Evolutionary conservation across 371 early-diverging fungal species (phyloP).

Genomic region (Capillidium rhysosporum): DNA sequence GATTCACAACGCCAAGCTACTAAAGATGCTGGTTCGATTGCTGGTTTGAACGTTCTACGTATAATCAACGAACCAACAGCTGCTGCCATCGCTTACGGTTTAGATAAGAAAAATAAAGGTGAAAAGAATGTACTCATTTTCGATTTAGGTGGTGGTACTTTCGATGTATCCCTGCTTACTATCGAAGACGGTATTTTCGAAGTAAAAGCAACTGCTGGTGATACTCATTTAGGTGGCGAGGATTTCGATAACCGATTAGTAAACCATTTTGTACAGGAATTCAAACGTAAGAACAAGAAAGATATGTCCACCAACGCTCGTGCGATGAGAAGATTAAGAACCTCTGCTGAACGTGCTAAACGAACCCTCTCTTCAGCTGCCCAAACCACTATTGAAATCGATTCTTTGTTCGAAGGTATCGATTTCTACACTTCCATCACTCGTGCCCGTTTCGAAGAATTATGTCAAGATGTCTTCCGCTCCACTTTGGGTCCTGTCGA

Average conservation of each 20-base stretch:
- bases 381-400: too few species aligned
- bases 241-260: too few species aligned
- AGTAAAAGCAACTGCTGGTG: too few species aligned
- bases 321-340: constrained; percentile 89
- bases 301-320: constrained; percentile 66
- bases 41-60: constrained; percentile 91
- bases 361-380: constrained; percentile 84
- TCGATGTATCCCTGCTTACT: too few species aligned
- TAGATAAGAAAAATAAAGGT: constrained; percentile 88
- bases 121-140: constrained; percentile 34
- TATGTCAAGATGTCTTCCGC: constrained; percentile 60
- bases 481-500: constrained; percentile 89
- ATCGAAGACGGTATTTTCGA: too few species aligned
- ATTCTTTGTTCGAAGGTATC: too few species aligned
- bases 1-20: constrained; percentile 98
- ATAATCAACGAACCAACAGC: constrained; percentile 99
- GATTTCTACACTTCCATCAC: too few species aligned
- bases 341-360: constrained; percentile 97
- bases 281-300: constrained; percentile 63
- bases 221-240: too few species aligned
- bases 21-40: constrained; percentile 94
- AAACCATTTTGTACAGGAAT: constrained; percentile 55
- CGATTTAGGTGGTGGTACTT: too few species aligned
- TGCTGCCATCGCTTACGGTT: constrained; percentile 97
- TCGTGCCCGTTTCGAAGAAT: constrained; percentile 79